A percentile compares a stretch with the other conserved stretches of the same genome.
Evolutionary conservation across 176 grass and related monocot species (phyloP).

Genomic region (Elaeis guineensis): DNA sequence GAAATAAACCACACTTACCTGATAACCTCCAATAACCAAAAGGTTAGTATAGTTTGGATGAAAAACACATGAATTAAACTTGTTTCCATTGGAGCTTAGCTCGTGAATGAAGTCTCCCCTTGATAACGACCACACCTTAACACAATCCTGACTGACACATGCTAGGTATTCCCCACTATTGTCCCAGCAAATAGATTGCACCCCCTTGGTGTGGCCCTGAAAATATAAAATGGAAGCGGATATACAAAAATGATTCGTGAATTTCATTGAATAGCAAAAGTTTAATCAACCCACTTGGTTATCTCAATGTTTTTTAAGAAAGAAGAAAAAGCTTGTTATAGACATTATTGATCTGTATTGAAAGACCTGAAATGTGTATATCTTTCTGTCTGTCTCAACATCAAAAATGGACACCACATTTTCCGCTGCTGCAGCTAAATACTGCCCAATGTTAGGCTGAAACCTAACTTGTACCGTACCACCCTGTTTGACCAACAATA

Average conservation of each 20-base stretch:
- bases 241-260: neutral
- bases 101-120: slow-evolving; percentile 85
- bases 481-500: no score
- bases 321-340: neutral
- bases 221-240: slow-evolving; percentile 14
- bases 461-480: slow-evolving; percentile 78
- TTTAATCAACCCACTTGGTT: no score
- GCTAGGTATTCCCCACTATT: slow-evolving; percentile 73
- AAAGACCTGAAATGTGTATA: slow-evolving; percentile 62
- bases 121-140: slow-evolving; percentile 87
- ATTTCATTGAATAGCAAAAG: no score
- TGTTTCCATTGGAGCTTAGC: slow-evolving; percentile 85
- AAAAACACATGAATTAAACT: slow-evolving; percentile 96
- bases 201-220: slow-evolving; percentile 63
- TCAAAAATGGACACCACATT: slow-evolving; percentile 71
- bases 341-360: slow-evolving; percentile 8
- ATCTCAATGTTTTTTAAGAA: no score
- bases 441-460: slow-evolving; percentile 67
- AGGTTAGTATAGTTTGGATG: slow-evolving; percentile 79
- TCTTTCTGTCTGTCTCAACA: slow-evolving; percentile 62
- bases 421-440: slow-evolving; percentile 74
- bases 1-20: slow-evolving; percentile 38
- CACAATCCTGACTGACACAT: slow-evolving; percentile 90
- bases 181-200: slow-evolving; percentile 98
- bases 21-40: slow-evolving; percentile 86